These are phyloP conservation scores for Heterococcus sp. DNA, from an alignment of 108 stramenopile genomes.

Conservation along the genomic window DNA sequence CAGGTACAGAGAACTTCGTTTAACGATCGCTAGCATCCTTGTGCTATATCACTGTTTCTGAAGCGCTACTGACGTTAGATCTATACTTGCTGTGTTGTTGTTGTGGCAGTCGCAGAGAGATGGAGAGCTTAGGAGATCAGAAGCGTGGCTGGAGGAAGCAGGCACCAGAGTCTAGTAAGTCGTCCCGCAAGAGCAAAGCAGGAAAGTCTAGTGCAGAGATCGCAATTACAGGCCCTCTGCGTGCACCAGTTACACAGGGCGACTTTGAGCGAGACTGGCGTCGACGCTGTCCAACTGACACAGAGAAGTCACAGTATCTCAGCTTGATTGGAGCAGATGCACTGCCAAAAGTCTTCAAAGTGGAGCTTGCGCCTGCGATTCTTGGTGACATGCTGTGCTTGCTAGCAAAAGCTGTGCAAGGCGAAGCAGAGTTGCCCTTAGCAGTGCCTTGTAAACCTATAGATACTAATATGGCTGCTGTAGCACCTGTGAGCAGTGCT, in stretches of 20 bases:
- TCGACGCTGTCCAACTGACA: slow-evolving; percentile 14
- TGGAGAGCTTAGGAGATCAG: slow-evolving; percentile 15
- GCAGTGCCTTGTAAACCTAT: neutral
- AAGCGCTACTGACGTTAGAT: neutral
- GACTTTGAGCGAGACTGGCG: slow-evolving; percentile 37
- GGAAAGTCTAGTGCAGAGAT: neutral
- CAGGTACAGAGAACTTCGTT: slow-evolving; percentile 7
- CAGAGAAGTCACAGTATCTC: slow-evolving; percentile 10
- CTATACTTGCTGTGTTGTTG: neutral
- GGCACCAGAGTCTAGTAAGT: neutral
- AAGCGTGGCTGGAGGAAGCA: slow-evolving; percentile 23
- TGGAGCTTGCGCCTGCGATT: slow-evolving; percentile 19
- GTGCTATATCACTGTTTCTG: neutral
- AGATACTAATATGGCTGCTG: neutral
- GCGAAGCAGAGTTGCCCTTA: neutral
- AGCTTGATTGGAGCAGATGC: slow-evolving; percentile 7
- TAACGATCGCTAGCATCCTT: neutral
- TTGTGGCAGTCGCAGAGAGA: slow-evolving; percentile 20
- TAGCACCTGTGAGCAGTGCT: neutral
- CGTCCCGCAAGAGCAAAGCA: neutral
- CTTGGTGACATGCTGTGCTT: slow-evolving; percentile 10
- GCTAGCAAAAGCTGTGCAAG: neutral
- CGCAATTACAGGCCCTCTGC: neutral
- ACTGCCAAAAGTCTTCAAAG: slow-evolving; percentile 4
- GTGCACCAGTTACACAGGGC: neutral